Base-by-base conservation (phyloP, 768 basidiomycete species). In the Boletus coccyginus region DNA sequence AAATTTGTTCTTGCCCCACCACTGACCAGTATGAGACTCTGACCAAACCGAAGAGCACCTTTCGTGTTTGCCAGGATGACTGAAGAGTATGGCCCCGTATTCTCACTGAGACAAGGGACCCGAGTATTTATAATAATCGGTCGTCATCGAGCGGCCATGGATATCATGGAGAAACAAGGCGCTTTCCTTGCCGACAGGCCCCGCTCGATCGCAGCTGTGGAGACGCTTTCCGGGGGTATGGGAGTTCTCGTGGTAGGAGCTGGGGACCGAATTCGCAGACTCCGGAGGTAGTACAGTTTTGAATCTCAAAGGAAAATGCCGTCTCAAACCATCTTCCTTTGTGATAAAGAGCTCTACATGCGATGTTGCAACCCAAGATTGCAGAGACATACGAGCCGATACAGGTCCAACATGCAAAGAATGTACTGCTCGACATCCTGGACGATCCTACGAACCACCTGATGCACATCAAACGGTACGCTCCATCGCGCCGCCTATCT, bases 61-160 rank as follows among this genome's bases (percentile, higher is more conserved):
- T 63, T 67, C 24, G 58, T 32, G 29, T 84, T 83, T 46, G 80
- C 85, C 35, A 75, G 80, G 62, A 81, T 83, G 78, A 82, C 80
- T 3, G 74, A 84, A 61, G 62, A 77, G 56, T 86, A 86, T 60
- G 85, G 86, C 0, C 84, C 85, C 0, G 75, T 87, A 0, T 83
- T 85, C 58, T 77, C 80, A 0, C 65, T 86, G 1, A 74, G 77
- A 7, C 79, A 81, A 59, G 84, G 85, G 1, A 6, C 39, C 12
- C 42, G 43, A 3, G 11, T 55, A 4, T 64, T 59, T 12, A 52
- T 70, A 1, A 21, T 70, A 13, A 64, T 70, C 10, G 69, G 67
- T 1, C 64, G 68, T 47, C 52, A 70, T 42, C 56, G 41, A 64
- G 74, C 74, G 6, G 77, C 73, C 1, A 55, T 69, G 27, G 76